Evolutionary conservation across 768 basidiomycete species (phyloP), one percentile per base, ranked within the genome.

Genomic region (Lactifluus hygrophoroides): DNA sequence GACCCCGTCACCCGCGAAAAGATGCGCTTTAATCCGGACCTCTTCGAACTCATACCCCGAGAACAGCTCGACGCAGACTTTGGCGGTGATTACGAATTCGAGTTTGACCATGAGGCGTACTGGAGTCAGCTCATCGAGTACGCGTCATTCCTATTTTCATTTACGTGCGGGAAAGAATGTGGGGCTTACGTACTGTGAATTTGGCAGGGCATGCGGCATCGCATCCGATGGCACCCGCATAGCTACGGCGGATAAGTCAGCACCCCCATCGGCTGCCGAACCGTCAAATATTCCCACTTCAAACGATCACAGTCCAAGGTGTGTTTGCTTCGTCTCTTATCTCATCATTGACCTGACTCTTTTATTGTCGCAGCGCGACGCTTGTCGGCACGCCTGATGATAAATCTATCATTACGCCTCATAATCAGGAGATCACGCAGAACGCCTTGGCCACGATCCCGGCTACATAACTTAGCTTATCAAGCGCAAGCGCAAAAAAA

Each of bases 1-100:
- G 91, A 94, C 67, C 91, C 92, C 6, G 82, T 92, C 30, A 94
- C 92, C 0, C 77, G 88, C 44, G 90, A 92, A 67, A 94, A 94
- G 87, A 90, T 94, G 85, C 83, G 86, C 23, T 94, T 94, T 70
- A 94, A 94, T 67, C 90, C 92, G 4, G 79, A 90, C 64, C 75
- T 94, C 5, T 69, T 78, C 38, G 86, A 90, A 59, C 81, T 94
- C 44, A 77, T 93, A 21, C 86, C 90, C 5, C 72, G 71, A 7
- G 78, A 79, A 4, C 91, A 94, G 55, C 80, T 94, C 9, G 90
- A 92, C 67, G 80, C 83, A 1, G 88, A 88, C 63, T 91, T 93
- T 68, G 90, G 89, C 14, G 91, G 91, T 1, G 78, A 84, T 2
- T 81, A 83, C 69, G 78, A 80, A 56, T 90, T 78, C 62, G 77